phyloP scores from a whole-genome alignment of 495 filamentous ascomycete species.

The Penicillium crystallinum region DNA sequence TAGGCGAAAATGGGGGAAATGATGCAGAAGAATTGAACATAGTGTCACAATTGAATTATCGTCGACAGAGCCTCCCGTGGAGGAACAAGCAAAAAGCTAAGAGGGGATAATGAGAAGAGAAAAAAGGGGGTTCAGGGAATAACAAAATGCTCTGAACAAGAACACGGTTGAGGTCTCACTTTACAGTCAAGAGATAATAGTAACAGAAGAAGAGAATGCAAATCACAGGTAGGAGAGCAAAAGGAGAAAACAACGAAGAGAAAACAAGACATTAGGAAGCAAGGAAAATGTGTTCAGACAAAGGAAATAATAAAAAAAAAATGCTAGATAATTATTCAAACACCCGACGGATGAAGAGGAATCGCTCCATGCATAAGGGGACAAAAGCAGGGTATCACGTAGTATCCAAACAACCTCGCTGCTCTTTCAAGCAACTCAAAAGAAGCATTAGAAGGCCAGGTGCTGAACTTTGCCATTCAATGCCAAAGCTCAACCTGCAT shows the following conservation, averaged over 20 bases:
- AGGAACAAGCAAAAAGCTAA: constrained; percentile 17
- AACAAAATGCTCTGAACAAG: constrained; percentile 19
- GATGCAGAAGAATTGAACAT: not conserved
- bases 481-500: constrained; percentile 14
- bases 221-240: constrained; percentile 13
- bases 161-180: constrained; percentile 24
- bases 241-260: constrained; percentile 4
- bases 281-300: constrained; percentile 35
- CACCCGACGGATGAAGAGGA: constrained; percentile 24
- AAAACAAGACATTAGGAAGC: constrained; percentile 28
- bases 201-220: constrained; percentile 31
- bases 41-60: constrained; percentile 24
- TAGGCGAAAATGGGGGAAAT: not conserved
- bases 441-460: constrained; percentile 20
- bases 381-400: constrained; percentile 45
- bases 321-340: constrained; percentile 36
- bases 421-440: constrained; percentile 25
- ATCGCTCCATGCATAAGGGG: constrained; percentile 39
- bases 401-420: constrained; percentile 43
- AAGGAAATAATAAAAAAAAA: constrained; percentile 21
- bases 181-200: constrained; percentile 41
- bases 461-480: constrained; percentile 23
- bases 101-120: not conserved
- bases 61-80: constrained; percentile 18
- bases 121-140: not conserved